Evolutionary conservation across 768 basidiomycete genomes (phyloP), one percentile per base, ranked within the genome.

Genomic region (Naganishia onofrii): DNA sequence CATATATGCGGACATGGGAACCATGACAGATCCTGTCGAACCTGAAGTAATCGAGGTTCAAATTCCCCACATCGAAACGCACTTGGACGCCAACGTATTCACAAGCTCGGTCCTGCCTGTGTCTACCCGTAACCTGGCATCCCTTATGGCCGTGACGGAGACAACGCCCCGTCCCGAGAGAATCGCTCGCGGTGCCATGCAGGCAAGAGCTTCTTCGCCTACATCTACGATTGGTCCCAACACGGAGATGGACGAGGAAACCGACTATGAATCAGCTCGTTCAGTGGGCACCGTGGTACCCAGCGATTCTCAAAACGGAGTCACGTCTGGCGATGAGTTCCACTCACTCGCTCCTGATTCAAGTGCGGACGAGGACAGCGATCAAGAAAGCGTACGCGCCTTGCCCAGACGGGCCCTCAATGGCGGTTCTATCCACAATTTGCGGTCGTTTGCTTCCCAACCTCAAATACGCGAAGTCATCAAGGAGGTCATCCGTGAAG

Each of bases 271-370:
- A 64, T 92, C 94, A 71, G 87, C 92, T 1, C 83, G 88, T 54
- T 91, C 85, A 46, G 79, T 87, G 29, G 82, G 82, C 13, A 83
- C 86, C 73, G 84, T 86, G 79, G 88, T 87, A 0, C 89, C 91
- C 3, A 87, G 86, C 3, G 85, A 85, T 69, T 51, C 48, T 51
- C 77, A 91, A 89, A 7, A 83, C 89, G 78, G 44, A 87, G 85
- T 75, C 87, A 75, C 64, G 70, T 72, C 44, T 72, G 74, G 52
- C 67, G 75, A 23, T 75, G 81, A 82, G 63, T 82, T 75, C 74
- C 74, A 77, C 38, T 77, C 78, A 29, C 70, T 72, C 51, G 77
- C 74, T 31, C 73, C 70, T 17, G 81, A 82, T 46, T 81, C 80
- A 13, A 78, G 76, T 46, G 80, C 79, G 6, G 76, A 72, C 44